Evolutionary conservation across 2,329 filamentous ascomycete species (phyloP), one percentile per base, ranked within the genome.

Genomic region (Colletotrichum liaoningense): DNA sequence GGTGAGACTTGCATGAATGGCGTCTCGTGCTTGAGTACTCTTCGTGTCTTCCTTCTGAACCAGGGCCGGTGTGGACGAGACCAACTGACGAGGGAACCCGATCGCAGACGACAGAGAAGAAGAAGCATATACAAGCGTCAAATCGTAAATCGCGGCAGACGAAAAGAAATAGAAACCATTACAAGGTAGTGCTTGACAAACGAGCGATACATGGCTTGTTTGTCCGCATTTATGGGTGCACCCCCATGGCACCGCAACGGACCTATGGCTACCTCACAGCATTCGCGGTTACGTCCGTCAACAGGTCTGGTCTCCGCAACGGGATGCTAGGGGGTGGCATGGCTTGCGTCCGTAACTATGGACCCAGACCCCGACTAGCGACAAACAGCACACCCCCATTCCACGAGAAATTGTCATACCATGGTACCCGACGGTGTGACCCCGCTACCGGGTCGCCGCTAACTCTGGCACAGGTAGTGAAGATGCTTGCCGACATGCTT

Each of bases 281-380:
- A 35, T 3, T 49, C 42, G 42, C 42, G 42, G 42, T 49, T 66
- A 70, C 42, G 19, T 60, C 62, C 55, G 55, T 60, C 63, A 14
- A 46, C 46, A 59, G 35, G 54, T 33, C 52, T 19, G 35, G 52
- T 33, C 63, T 55, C 63, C 63, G 42, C 63, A 55, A 28, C 54
- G 30, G 42, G 22, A 42, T 38, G 24, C 4, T 46, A 71, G 30
- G 67, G 62, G 42, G 62, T 38, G 42, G 16, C 24, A 42, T 60
- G 68, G 56, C 63, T 67, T 71, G 60, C 63, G 63, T 22, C 49
- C 68, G 68, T 71, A 71, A 71, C 9, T 62, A 60, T 35, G 68
- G 49, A 28, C 33, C 52, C 26, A 54, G 9, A 16, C 46, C 30
- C 19, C 63, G 55, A 42, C 38, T 42, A 16, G 14, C 16, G 38